A percentile compares a stretch with the other conserved stretches of the same genome.
Conservation (phyloP, 768 basidiomycete species). For the Tulasnella sp. region DNA sequence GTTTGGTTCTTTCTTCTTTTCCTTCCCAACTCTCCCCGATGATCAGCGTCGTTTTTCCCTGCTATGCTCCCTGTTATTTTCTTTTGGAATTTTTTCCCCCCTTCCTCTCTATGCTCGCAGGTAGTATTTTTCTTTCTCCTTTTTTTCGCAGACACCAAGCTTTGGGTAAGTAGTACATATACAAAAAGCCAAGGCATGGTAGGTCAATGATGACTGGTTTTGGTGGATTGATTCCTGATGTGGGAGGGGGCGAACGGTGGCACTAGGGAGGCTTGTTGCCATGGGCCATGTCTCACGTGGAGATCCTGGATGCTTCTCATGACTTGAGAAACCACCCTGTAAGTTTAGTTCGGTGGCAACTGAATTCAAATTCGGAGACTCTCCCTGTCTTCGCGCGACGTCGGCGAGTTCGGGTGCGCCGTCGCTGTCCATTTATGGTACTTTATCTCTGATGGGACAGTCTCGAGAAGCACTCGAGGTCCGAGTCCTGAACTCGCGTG, state of each 20-base stretch:
- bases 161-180: slow-evolving; percentile 15
- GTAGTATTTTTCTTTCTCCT: neutral
- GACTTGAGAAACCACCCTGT: neutral
- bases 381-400: neutral
- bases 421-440: neutral
- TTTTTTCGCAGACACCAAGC: slow-evolving; percentile 1
- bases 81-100: neutral
- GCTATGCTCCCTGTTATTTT: neutral
- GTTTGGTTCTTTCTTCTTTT: neutral
- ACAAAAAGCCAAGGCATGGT: neutral
- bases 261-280: neutral
- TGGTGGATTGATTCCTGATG: neutral
- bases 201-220: neutral
- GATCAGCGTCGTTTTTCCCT: neutral
- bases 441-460: neutral
- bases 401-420: neutral
- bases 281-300: neutral
- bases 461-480: neutral
- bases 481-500: slow-evolving; percentile 1
- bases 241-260: neutral
- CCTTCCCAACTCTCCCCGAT: neutral
- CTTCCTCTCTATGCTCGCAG: neutral
- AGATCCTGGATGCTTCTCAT: neutral
- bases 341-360: neutral
- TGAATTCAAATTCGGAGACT: neutral